Percentiles rank a stretch among this genome's conserved stretches.
Conservation (phyloP, 2,329 filamentous ascomycete genomes). For the Sporothrix schenckii region DNA sequence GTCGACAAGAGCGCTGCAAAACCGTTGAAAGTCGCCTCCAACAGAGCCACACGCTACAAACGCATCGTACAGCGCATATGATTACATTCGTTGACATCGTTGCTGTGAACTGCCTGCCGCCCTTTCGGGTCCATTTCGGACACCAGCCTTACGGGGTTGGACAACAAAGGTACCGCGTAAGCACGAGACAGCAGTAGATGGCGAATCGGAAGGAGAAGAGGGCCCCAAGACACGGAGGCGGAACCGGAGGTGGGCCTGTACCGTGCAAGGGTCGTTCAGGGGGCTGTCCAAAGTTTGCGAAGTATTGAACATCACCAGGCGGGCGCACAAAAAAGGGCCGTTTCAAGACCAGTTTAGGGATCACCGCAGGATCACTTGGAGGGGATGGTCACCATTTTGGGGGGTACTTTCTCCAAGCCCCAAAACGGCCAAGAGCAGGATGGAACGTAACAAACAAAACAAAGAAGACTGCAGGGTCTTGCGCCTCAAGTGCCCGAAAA, state of each 20-base stretch:
- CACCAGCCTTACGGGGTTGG: constrained; percentile 1
- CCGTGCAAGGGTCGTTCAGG: neutral
- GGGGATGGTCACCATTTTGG: neutral
- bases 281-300: neutral
- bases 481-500: constrained; percentile 11
- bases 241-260: neutral
- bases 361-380: too few species aligned
- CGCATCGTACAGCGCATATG: neutral
- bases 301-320: too few species aligned
- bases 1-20: neutral
- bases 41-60: constrained; percentile 11
- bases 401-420: neutral
- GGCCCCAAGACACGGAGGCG: constrained; percentile 13
- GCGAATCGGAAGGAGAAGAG: neutral
- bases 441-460: constrained; percentile 13
- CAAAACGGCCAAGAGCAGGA: neutral
- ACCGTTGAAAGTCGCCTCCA: neutral
- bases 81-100: neutral
- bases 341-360: neutral
- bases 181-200: neutral
- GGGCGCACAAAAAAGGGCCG: neutral
- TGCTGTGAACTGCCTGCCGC: neutral
- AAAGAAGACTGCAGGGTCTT: neutral
- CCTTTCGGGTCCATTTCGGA: constrained; percentile 13
- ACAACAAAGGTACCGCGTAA: too few species aligned